A percentile compares a stretch with the other conserved stretches of the same genome.
phyloP scores from a whole-genome alignment of 2,329 filamentous ascomycete genomes.

The Monosporascus sp. region DNA sequence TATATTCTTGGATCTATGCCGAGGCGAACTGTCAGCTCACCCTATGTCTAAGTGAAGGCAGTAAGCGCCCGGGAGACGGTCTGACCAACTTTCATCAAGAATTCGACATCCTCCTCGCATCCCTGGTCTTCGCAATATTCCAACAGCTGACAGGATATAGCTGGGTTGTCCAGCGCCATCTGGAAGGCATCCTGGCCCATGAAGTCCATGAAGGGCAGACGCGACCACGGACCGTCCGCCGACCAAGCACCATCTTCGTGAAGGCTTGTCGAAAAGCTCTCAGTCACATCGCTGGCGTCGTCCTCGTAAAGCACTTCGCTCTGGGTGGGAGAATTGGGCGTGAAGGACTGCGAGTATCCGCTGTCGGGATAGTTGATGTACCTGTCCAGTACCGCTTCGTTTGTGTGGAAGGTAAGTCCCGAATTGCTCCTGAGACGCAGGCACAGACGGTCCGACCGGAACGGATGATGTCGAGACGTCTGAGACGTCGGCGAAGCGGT shows the following conservation, averaged over 20 bases:
- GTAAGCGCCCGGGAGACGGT: background rate
- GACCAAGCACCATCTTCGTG: slow-evolving; percentile 4
- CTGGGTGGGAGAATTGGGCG: slow-evolving; percentile 4
- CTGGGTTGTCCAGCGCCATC: slow-evolving; percentile 42
- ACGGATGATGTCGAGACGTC: slow-evolving; percentile 5
- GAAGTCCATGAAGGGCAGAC: slow-evolving; percentile 37
- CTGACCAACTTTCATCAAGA: slow-evolving; percentile 39
- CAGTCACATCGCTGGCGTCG: background rate
- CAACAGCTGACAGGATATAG: slow-evolving; percentile 39
- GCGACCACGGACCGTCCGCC: slow-evolving; percentile 3
- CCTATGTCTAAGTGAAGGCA: background rate
- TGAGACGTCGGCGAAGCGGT: background rate
- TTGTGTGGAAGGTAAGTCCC: slow-evolving; percentile 39
- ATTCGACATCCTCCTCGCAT: slow-evolving; percentile 45
- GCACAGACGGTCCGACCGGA: slow-evolving; percentile 16
- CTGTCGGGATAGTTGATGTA: slow-evolving; percentile 41
- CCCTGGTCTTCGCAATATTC: slow-evolving; percentile 43
- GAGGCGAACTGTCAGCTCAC: background rate
- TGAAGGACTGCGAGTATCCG: slow-evolving; percentile 25
- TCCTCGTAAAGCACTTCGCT: slow-evolving; percentile 2
- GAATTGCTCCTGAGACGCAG: slow-evolving; percentile 38
- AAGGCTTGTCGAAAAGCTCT: background rate
- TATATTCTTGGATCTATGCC: slow-evolving; percentile 37
- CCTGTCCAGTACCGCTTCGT: slow-evolving; percentile 36
- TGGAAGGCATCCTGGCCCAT: slow-evolving; percentile 45